Conservation (phyloP, 2,329 filamentous ascomycete species). For the Diaporthe aspalathi region DNA sequence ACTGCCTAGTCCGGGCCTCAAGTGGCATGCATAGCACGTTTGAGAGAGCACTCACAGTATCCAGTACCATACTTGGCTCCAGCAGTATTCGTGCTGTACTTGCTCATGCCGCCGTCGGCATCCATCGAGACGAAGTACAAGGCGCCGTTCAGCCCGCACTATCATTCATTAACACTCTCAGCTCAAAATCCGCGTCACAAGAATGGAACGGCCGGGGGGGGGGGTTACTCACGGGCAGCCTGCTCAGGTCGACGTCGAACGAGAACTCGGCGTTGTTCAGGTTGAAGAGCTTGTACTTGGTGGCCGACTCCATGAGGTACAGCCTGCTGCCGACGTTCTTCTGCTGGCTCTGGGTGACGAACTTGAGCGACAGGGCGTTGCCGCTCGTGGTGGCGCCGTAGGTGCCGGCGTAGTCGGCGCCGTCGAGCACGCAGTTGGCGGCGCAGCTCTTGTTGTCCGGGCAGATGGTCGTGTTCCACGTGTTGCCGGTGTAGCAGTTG, state of each 20-base stretch:
- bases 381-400: slow-evolving; percentile 64
- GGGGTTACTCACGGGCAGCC: slow-evolving; percentile 66
- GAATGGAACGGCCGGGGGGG: slow-evolving; percentile 47
- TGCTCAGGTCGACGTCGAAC: slow-evolving; percentile 73
- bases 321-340: slow-evolving; percentile 51
- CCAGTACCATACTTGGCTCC: slow-evolving; percentile 61
- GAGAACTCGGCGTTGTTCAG: slow-evolving; percentile 71
- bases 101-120: slow-evolving; percentile 52
- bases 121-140: slow-evolving; percentile 57
- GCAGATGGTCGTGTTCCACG: slow-evolving; percentile 61
- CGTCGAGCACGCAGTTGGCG: slow-evolving; percentile 66
- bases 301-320: slow-evolving; percentile 48
- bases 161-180: not conserved
- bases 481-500: slow-evolving; percentile 63
- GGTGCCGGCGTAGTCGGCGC: slow-evolving; percentile 62
- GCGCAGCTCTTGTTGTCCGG: slow-evolving; percentile 62
- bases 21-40: too few species aligned
- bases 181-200: slow-evolving; percentile 50
- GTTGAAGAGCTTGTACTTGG: slow-evolving; percentile 61
- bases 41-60: slow-evolving; percentile 49
- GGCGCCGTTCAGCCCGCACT: slow-evolving; percentile 73
- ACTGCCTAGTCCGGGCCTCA: too few species aligned
- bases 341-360: slow-evolving; percentile 55
- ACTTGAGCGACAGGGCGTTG: slow-evolving; percentile 59
- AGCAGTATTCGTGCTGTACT: slow-evolving; percentile 52